Percentiles rank a stretch among this genome's conserved stretches.
phyloP scores from a whole-genome alignment of 805 yeast genomes.

The Tetrapisispora taiwanensis region DNA sequence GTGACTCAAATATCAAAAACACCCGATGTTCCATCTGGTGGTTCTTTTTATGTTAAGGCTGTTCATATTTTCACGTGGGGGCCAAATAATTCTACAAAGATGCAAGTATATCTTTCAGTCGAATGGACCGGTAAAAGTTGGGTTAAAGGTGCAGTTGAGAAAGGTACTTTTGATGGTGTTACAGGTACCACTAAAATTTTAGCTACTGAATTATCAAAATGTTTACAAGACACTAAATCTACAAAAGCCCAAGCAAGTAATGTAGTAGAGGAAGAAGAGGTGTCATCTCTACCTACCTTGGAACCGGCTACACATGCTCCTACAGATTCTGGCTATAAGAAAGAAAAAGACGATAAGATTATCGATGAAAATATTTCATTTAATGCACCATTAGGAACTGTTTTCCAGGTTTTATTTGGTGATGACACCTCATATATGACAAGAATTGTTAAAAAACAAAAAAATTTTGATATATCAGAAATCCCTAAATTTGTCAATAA shows the following conservation, averaged over 20 bases:
- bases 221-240: conserved; percentile 13
- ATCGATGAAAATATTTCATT: conserved; percentile 41
- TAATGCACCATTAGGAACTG: conserved; percentile 58
- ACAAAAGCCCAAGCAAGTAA: conserved; percentile 2
- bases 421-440: conserved; percentile 41
- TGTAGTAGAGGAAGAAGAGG: conserved; percentile 12
- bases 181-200: conserved; percentile 43
- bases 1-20: conserved; percentile 53
- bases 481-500: conserved; percentile 34
- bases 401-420: conserved; percentile 51
- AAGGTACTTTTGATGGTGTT: conserved; percentile 65
- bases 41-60: conserved; percentile 53
- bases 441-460: conserved; percentile 43
- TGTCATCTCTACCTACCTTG: conserved; percentile 22
- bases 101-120: conserved; percentile 44
- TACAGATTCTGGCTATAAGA: conserved; percentile 34
- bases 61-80: conserved; percentile 55
- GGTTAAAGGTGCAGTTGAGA: conserved; percentile 69
- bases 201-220: conserved; percentile 37
- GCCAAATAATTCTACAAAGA: conserved; percentile 40
- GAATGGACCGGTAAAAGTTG: conserved; percentile 72
- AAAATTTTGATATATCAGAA: conserved; percentile 49
- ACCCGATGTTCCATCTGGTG: conserved; percentile 80
- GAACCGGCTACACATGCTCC: conserved; percentile 37
- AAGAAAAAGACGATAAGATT: conserved; percentile 41